Conservation (phyloP, 2,329 filamentous ascomycete genomes). For the Hypoxylon sp. region DNA sequence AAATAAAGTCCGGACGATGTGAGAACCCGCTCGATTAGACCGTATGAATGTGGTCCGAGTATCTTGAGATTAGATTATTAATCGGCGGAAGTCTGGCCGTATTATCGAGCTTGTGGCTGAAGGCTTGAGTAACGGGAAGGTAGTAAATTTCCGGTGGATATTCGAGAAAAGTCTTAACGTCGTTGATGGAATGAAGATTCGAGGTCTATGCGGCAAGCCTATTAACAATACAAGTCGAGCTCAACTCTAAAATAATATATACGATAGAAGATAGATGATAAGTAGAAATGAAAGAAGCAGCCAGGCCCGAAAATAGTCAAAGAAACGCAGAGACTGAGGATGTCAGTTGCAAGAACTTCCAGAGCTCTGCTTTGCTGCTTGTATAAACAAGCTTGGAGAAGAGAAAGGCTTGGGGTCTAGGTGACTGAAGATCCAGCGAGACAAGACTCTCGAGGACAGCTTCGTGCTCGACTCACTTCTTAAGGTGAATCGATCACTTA, state of each 20-base stretch:
- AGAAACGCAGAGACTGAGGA: conserved; percentile 40
- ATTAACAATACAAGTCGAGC: conserved; percentile 34
- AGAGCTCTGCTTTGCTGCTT: conserved; percentile 59
- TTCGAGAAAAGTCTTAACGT: background rate
- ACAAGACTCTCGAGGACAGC: conserved; percentile 28
- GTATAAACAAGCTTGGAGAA: conserved; percentile 39
- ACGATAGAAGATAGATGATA: conserved; percentile 18
- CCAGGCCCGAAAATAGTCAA: conserved; percentile 25
- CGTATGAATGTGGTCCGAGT: conserved; percentile 4
- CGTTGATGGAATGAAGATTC: conserved; percentile 11
- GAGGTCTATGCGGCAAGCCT: conserved; percentile 22
- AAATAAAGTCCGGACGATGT: conserved; percentile 36
- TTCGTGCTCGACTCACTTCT: conserved; percentile 39
- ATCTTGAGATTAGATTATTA: conserved; percentile 14
- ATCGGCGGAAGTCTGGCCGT: conserved; percentile 10
- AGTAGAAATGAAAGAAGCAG: conserved; percentile 41
- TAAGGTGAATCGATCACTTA: conserved; percentile 26
- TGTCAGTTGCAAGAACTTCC: conserved; percentile 59
- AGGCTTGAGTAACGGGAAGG: conserved; percentile 8
- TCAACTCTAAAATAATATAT: conserved; percentile 29
- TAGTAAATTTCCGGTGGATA: background rate
- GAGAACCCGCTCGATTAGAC: conserved; percentile 40
- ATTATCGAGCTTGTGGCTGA: conserved; percentile 6
- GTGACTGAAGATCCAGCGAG: conserved; percentile 49
- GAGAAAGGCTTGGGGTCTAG: conserved; percentile 48